phyloP scores from a whole-genome alignment of 805 yeast species.

The Starmerella sp. region DNA sequence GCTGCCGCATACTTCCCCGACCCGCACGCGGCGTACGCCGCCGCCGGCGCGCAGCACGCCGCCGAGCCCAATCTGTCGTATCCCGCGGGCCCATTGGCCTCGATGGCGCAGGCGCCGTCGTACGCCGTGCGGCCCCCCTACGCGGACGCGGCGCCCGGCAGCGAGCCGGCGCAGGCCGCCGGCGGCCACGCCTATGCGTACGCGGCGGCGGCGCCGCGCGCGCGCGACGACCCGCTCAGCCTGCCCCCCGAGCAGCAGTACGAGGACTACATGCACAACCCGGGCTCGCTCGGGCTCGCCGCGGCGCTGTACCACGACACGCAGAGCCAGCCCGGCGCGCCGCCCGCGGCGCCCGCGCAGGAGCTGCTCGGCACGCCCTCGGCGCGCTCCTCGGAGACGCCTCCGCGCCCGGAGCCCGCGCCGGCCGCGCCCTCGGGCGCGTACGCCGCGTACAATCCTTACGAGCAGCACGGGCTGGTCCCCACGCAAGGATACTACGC shows the following conservation, averaged over 20 bases:
- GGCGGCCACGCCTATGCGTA: not conserved
- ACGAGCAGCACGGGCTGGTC: conserved; percentile 2
- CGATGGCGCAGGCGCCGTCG: conserved; percentile 3
- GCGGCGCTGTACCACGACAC: conserved; percentile 1
- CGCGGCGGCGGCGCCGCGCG: not conserved
- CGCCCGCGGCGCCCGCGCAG: not conserved
- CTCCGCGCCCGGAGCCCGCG: not conserved
- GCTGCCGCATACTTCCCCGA: not conserved
- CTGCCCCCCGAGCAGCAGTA: conserved; percentile 1
- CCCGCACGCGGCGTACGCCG: not conserved
- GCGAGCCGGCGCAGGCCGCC: too few relatives aligned
- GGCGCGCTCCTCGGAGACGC: not conserved
- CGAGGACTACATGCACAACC: conserved; percentile 1
- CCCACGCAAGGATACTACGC: not conserved
- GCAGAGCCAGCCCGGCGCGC: not conserved
- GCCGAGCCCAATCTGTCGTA: not conserved
- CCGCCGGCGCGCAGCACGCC: not conserved
- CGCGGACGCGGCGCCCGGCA: not conserved
- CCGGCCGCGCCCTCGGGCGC: not conserved
- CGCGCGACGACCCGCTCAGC: not conserved
- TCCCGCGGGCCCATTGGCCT: not conserved
- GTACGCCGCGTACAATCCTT: not conserved
- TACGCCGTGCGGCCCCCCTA: not conserved
- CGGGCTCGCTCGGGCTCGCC: not conserved
- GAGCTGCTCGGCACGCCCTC: not conserved